Base-by-base conservation (phyloP, 2,329 filamentous ascomycete species). In the Madurella mycetomatis region DNA sequence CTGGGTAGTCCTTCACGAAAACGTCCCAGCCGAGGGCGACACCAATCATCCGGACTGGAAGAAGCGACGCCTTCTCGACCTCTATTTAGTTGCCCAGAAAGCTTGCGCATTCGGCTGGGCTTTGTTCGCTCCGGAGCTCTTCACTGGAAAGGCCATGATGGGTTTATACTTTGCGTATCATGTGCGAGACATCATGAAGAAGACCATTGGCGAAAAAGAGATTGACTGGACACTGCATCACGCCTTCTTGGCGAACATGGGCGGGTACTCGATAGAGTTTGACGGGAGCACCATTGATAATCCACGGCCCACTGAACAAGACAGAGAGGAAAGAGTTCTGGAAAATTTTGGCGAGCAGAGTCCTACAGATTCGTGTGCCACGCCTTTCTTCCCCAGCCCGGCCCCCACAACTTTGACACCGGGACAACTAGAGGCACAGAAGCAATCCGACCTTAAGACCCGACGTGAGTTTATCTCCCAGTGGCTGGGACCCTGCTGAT, bases 11-110 rank as follows among this genome's bases (percentile, higher is more conserved):
- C 47, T 60, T 3, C 62, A 64, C 44, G 56, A 56, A 34, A 61
- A 59, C 40, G 52, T 64, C 1, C 62, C 62, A 5, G 41, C 76
- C 5, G 73, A 78, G 50, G 31, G 31, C 31, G 31, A 7, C 31
- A 34, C 31, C 31, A 75, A 76, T 30, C 71, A 72, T 2, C 59
- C 77, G 9, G 66, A 71, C 7, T 30, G 30, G 45, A 42, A 41
- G 39, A 42, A 55, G 15, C 16, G 51, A 37, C 39, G 17, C 30
- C 42, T 43, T 16, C 47, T 55, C n/a, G 15, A 30, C 7, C 17
- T 37, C 13, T 43, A 25, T 15, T 45, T n/a, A 4, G 12, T 41
- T 5, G 25, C 17, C 9, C 41, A 19, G 25, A 61, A 61, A 45
- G 17, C 47, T 7, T 34, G 31, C 12, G 31, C 8, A n/a, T 17